Evolutionary conservation across 31 red algal genomes (phyloP), one percentile per base, ranked within the genome.

Genomic region (Bonnemaisonia californica): DNA sequence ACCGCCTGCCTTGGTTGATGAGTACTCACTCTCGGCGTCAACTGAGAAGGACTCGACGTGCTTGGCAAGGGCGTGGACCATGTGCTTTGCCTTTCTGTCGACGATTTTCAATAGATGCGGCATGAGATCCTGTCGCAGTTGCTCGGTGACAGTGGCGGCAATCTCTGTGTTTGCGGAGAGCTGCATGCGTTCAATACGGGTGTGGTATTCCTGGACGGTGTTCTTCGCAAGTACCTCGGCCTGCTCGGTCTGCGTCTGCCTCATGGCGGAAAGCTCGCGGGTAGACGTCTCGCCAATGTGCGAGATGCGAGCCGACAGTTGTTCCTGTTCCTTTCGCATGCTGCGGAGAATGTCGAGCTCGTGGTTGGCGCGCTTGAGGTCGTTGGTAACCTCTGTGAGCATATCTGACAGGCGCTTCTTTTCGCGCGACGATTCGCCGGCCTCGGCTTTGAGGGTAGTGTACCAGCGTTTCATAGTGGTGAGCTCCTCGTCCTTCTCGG

Each of bases 331-430:
- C 36, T 75, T 77, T 45, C 85, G 62, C 65, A 89, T 32, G 34
- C 69, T 67, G 18, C 85, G 74, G 57, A 89, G 66, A 27, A 89
- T 67, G 35, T 80, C 76, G 12, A 89, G 75, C 48, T 89, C 85
- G 8, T 89, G 74, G 62, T 89, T 89, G 16, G 85, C 85, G 29
- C 76, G 42, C 67, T 89, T 77, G 27, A 89, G 56, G 45, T 89
- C 85, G 1, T 45, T 62, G 64, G 57, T 72, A 1, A 89, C 85
- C 13, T 89, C 85, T 2, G 85, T 23, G 18, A 89, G 67, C 85
- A 89, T 80, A 34, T 89, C 85, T 29, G 85, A 80, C 34, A 89
- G 85, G 9, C 76, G 34, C 57, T 89, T 89, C 85, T 89, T 89
- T 57, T 89, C 85, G 27, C 85, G 74, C 1, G 58, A 55, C 0